phyloP scores from a whole-genome alignment of 805 yeast species.

The Barnettozyma sp. region DNA sequence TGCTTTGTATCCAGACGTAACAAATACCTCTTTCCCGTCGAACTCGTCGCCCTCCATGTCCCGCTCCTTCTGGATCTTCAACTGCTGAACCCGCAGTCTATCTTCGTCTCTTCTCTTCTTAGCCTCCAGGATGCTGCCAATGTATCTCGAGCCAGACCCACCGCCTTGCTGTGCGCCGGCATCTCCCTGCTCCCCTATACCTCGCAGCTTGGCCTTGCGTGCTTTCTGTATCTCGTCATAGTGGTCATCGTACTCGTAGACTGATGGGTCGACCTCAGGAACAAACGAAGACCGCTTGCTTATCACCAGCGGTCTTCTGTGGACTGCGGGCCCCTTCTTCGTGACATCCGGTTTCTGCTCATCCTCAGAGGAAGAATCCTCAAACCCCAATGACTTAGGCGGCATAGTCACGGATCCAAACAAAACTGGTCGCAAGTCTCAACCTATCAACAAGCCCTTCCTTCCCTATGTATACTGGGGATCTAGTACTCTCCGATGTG shows the following conservation, averaged over 20 bases:
- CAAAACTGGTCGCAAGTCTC: background rate
- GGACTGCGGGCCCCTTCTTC: no score
- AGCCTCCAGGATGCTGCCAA: slow-evolving; percentile 37
- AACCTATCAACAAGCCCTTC: background rate
- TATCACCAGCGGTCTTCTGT: background rate
- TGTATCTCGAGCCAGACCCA: slow-evolving; percentile 32
- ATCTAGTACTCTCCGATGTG: no score
- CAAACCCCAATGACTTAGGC: slow-evolving; percentile 1
- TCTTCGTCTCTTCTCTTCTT: slow-evolving; percentile 41
- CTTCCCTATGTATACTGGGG: background rate
- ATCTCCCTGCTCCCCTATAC: background rate
- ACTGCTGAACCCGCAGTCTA: slow-evolving; percentile 32
- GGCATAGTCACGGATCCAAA: background rate
- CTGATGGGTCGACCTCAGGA: background rate
- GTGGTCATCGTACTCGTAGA: slow-evolving; percentile 40
- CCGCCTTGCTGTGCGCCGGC: no score
- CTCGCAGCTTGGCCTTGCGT: slow-evolving; percentile 11
- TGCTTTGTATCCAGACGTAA: slow-evolving; percentile 40
- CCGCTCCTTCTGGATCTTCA: slow-evolving; percentile 32
- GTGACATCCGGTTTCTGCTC: background rate
- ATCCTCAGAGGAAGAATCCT: slow-evolving; percentile 2
- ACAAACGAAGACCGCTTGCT: background rate
- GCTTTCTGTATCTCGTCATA: slow-evolving; percentile 33
- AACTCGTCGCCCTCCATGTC: slow-evolving; percentile 33
- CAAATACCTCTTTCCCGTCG: slow-evolving; percentile 38